phyloP scores from a whole-genome alignment of 495 filamentous ascomycete genomes.

The Thermochaetoides thermophila region DNA sequence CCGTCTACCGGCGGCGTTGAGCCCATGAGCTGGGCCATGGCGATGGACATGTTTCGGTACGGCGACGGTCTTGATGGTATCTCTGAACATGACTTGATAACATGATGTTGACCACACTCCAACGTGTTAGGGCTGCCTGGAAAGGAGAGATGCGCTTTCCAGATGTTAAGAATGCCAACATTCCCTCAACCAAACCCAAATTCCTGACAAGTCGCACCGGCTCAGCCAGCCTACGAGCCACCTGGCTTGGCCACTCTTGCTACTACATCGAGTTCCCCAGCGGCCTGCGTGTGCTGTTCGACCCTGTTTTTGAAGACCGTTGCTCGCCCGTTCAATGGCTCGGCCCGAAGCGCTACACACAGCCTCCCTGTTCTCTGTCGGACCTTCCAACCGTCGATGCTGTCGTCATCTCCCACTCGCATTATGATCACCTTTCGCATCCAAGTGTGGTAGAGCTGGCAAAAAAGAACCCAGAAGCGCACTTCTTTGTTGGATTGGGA shows the following conservation, averaged over 20 bases:
- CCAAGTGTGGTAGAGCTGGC: constrained; percentile 56
- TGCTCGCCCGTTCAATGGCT: constrained; percentile 62
- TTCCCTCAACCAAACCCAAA: constrained; percentile 44
- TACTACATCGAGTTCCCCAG: constrained; percentile 85
- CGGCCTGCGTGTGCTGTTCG: constrained; percentile 82
- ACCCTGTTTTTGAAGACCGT: constrained; percentile 84
- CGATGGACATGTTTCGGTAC: constrained; percentile 5
- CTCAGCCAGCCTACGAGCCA: constrained; percentile 56
- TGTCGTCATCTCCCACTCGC: constrained; percentile 82
- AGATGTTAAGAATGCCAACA: constrained; percentile 43
- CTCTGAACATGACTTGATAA: not conserved
- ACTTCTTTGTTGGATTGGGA: constrained; percentile 84
- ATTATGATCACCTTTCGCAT: constrained; percentile 87
- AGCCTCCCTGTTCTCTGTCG: constrained; percentile 58
- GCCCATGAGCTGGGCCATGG: not conserved
- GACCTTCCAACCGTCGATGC: constrained; percentile 77
- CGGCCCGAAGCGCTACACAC: constrained; percentile 70
- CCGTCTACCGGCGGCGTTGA: constrained; percentile 13
- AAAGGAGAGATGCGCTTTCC: constrained; percentile 48
- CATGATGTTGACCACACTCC: not conserved
- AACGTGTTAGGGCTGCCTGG: constrained; percentile 35
- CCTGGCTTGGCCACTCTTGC: constrained; percentile 94
- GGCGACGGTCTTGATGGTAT: too few relatives aligned
- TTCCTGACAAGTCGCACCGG: constrained; percentile 47
- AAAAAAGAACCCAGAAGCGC: constrained; percentile 57